Conservation (phyloP, 371 early-diverging fungal species). For the Mortierella sp. region DNA sequence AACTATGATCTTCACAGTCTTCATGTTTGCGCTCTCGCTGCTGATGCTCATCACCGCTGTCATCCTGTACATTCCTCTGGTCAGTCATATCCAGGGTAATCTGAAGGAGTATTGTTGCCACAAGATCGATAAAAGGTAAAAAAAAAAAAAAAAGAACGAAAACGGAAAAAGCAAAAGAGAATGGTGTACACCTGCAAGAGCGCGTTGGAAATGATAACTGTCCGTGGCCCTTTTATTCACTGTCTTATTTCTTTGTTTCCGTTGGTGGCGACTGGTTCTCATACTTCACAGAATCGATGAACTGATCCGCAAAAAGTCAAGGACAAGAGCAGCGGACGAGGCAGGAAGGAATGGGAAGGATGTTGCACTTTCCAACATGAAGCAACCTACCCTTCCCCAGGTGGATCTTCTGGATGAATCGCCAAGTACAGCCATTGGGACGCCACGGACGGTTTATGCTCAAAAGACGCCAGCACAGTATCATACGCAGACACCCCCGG, state of each 20-base stretch:
- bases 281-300: slow-evolving; percentile 33
- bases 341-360: slow-evolving; percentile 27
- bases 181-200: too few relatives aligned
- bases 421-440: neutral
- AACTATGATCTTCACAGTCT: slow-evolving; percentile 74
- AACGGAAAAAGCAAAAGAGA: too few relatives aligned
- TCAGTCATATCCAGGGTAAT: slow-evolving; percentile 86
- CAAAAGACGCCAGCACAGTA: slow-evolving; percentile 12
- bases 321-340: slow-evolving; percentile 27
- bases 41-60: slow-evolving; percentile 69
- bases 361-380: slow-evolving; percentile 6
- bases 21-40: slow-evolving; percentile 71
- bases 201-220: too few relatives aligned
- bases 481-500: slow-evolving; percentile 19
- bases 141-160: neutral
- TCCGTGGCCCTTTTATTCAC: too few relatives aligned
- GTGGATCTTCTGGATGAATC: slow-evolving; percentile 26
- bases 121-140: slow-evolving; percentile 88
- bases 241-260: neutral
- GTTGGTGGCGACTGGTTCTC: too few relatives aligned
- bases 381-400: slow-evolving; percentile 47
- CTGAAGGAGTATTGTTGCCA: slow-evolving; percentile 93
- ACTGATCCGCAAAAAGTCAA: slow-evolving; percentile 43
- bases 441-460: slow-evolving; percentile 17
- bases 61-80: slow-evolving; percentile 83